phyloP scores from a whole-genome alignment of 2,329 filamentous ascomycete species.

The Neofusicoccum ribis region DNA sequence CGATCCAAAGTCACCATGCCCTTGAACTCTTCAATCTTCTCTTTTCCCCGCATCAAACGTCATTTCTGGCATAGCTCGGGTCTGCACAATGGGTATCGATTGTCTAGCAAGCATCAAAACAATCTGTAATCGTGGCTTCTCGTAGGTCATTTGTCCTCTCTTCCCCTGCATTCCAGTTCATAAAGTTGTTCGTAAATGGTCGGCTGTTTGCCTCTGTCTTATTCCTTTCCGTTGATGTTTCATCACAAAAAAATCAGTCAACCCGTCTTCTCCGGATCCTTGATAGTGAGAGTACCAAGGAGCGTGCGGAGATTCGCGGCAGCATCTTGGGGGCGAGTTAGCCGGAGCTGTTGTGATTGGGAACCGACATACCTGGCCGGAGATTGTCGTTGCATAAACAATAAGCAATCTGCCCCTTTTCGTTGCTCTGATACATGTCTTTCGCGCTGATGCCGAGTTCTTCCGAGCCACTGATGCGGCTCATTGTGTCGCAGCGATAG shows the following conservation, averaged over 20 bases:
- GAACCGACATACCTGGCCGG: background rate
- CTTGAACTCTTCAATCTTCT: too few species aligned
- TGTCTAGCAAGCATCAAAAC: background rate
- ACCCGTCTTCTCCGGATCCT: background rate
- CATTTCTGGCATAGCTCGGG: background rate
- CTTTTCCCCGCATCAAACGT: background rate
- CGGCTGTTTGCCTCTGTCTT: background rate
- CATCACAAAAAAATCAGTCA: background rate
- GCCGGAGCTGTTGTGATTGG: background rate
- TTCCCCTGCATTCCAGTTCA: background rate
- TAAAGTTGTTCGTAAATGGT: background rate
- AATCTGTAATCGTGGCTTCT: background rate
- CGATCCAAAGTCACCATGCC: too few species aligned
- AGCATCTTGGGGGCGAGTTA: background rate
- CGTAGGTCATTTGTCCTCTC: background rate
- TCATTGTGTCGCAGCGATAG: constrained; percentile 11
- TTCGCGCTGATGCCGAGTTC: background rate
- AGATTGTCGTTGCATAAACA: background rate
- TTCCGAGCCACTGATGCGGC: background rate
- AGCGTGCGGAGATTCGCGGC: background rate
- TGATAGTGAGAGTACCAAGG: background rate
- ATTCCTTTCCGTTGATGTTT: background rate
- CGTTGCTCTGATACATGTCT: constrained; percentile 13
- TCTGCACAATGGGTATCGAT: background rate
- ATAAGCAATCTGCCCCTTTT: constrained; percentile 10